Conservation (phyloP, 768 basidiomycete genomes). For the Lentinula edodes region DNA sequence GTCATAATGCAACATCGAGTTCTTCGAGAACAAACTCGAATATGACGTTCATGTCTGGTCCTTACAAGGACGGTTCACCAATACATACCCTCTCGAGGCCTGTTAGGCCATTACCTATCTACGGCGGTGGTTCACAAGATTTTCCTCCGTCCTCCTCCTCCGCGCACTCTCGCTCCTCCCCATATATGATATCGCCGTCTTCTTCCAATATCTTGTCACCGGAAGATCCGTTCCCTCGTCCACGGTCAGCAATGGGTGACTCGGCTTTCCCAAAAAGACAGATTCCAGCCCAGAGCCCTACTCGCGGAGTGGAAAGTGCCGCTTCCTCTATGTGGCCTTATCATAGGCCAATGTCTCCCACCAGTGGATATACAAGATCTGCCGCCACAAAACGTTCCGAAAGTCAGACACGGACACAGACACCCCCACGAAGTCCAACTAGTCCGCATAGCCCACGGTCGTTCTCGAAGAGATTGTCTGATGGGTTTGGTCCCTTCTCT, state of each 20-base stretch:
- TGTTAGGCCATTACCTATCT: slow-evolving; percentile 35
- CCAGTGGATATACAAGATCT: neutral
- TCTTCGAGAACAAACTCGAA: neutral
- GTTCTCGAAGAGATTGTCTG: slow-evolving; percentile 11
- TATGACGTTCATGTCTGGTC: neutral
- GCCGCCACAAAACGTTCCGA: neutral
- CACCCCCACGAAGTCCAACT: slow-evolving; percentile 61
- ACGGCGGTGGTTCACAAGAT: slow-evolving; percentile 30
- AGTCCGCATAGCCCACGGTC: slow-evolving; percentile 39
- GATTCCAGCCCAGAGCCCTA: slow-evolving; percentile 16
- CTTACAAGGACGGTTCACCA: slow-evolving; percentile 36
- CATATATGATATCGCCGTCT: slow-evolving; percentile 9
- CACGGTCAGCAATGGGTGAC: slow-evolving; percentile 59
- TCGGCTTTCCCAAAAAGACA: slow-evolving; percentile 10
- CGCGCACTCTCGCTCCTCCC: slow-evolving; percentile 16
- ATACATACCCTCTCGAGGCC: slow-evolving; percentile 23
- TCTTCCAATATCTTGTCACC: slow-evolving; percentile 31
- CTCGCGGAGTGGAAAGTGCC: neutral
- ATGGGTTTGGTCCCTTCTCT: neutral
- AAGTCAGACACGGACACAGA: neutral
- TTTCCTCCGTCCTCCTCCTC: slow-evolving; percentile 19
- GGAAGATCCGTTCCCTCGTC: slow-evolving; percentile 56
- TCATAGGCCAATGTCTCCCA: neutral
- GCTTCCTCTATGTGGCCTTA: neutral
- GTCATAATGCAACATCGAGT: neutral